A percentile compares a stretch with the other conserved stretches of the same genome.
These are phyloP conservation scores for Galerina marginata DNA, from an alignment of 768 basidiomycete genomes.

Conservation along the genomic window DNA sequence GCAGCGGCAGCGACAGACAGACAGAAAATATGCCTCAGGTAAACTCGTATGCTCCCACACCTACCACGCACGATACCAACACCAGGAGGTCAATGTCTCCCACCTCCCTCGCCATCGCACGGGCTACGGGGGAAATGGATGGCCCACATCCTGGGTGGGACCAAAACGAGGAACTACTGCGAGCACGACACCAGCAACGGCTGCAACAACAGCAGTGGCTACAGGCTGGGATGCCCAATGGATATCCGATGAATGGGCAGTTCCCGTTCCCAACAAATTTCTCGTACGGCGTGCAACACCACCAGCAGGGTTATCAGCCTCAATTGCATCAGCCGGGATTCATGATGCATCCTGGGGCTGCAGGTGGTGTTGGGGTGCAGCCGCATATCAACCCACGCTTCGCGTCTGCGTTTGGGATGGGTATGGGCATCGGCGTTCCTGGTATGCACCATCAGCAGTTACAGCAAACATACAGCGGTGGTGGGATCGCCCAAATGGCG, in stretches of 20 bases:
- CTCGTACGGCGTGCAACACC: constrained; percentile 3
- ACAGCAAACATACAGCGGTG: too few relatives aligned
- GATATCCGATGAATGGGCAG: neutral
- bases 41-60: constrained; percentile 1
- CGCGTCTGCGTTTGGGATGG: constrained; percentile 59
- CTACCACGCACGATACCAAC: neutral
- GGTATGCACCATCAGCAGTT: too few relatives aligned
- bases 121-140: constrained; percentile 39
- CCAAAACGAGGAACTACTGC: constrained; percentile 6
- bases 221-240: neutral
- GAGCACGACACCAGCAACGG: constrained; percentile 7
- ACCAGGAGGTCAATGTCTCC: constrained; percentile 26
- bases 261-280: neutral
- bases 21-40: neutral
- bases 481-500: too few relatives aligned
- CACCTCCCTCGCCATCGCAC: constrained; percentile 52
- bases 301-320: neutral
- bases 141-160: neutral
- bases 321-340: neutral
- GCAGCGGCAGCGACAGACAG: neutral
- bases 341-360: neutral
- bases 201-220: neutral
- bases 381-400: constrained; percentile 88
- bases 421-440: constrained; percentile 6
- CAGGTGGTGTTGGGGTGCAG: constrained; percentile 45